These are phyloP conservation scores for Paspalum vaginatum DNA, from an alignment of 176 grass and related monocot genomes.

Conservation along the genomic window DNA sequence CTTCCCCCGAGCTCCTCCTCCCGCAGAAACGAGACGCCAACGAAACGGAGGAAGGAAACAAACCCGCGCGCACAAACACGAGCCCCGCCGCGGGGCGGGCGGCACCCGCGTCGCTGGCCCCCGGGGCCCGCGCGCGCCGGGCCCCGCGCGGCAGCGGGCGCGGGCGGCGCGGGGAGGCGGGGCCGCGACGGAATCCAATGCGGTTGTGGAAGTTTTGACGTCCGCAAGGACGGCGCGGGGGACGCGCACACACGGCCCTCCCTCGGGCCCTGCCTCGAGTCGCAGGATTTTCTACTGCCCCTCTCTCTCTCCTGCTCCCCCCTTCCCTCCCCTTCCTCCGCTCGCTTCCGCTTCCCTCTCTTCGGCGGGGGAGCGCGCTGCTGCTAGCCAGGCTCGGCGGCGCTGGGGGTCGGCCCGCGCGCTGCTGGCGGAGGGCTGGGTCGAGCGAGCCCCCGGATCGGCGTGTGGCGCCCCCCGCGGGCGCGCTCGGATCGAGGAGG, in stretches of 20 bases:
- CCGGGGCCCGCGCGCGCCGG: rapidly evolving
- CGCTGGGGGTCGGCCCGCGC: background rate
- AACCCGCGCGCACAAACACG: background rate
- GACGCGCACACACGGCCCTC: conserved; percentile 9
- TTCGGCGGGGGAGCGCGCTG: background rate
- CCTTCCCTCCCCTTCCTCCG: background rate
- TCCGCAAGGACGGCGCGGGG: conserved; percentile 57
- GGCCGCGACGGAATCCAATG: conserved; percentile 65
- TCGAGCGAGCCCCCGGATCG: background rate
- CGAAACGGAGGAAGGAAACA: no score
- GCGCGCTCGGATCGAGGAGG: conserved; percentile 1
- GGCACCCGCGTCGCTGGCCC: no score
- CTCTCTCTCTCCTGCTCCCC: background rate
- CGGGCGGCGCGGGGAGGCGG: rapidly evolving
- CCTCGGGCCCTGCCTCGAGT: background rate
- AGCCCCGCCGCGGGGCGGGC: no score
- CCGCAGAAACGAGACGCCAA: background rate
- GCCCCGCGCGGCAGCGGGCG: background rate
- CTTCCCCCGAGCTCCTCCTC: background rate
- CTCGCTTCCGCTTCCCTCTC: background rate
- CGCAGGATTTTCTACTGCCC: conserved; percentile 22
- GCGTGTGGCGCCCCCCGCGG: background rate
- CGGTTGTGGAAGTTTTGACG: conserved; percentile 82
- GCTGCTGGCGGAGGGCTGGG: background rate
- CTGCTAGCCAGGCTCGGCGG: background rate